phyloP scores from a whole-genome alignment of 805 yeast genomes.

The Naumovozyma baii region DNA sequence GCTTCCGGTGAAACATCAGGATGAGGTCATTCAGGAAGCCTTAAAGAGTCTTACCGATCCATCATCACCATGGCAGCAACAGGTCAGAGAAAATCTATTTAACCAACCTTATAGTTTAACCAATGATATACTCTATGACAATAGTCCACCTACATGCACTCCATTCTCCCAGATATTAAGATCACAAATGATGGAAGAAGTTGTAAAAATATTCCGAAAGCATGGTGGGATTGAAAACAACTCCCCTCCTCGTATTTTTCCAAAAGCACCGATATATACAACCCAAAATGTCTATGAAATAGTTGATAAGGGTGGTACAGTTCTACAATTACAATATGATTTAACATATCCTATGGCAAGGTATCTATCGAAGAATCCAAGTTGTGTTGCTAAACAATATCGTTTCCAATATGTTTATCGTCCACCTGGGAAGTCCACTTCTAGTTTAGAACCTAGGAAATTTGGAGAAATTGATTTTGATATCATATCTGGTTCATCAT shows the following conservation, averaged over 20 bases:
- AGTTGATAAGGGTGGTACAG: slow-evolving; percentile 77
- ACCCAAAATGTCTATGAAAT: slow-evolving; percentile 66
- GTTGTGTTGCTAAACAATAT: slow-evolving; percentile 44
- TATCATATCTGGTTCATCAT: slow-evolving; percentile 44
- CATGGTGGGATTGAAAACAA: slow-evolving; percentile 86
- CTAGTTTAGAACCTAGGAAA: slow-evolving; percentile 63
- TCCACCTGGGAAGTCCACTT: slow-evolving; percentile 39
- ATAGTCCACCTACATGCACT: slow-evolving; percentile 23
- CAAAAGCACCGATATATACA: slow-evolving; percentile 64
- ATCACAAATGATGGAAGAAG: slow-evolving; percentile 48
- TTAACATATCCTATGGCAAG: slow-evolving; percentile 86
- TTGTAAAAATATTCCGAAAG: slow-evolving; percentile 52
- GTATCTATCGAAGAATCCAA: slow-evolving; percentile 54
- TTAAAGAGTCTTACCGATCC: slow-evolving; percentile 78
- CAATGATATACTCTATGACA: slow-evolving; percentile 74
- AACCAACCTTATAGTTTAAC: slow-evolving; percentile 79
- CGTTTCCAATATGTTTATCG: slow-evolving; percentile 78
- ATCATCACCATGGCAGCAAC: slow-evolving; percentile 88
- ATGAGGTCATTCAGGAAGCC: slow-evolving; percentile 81
- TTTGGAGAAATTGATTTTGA: slow-evolving; percentile 85
- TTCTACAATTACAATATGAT: slow-evolving; percentile 83
- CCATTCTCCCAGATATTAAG: slow-evolving; percentile 47
- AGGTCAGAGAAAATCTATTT: slow-evolving; percentile 79
- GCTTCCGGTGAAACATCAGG: slow-evolving; percentile 83
- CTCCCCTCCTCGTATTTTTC: slow-evolving; percentile 60